Percentiles rank a stretch among this genome's conserved stretches.
phyloP scores from a whole-genome alignment of 202 grass and related monocot species.

The Schoenoplectus tabernaemontani region DNA sequence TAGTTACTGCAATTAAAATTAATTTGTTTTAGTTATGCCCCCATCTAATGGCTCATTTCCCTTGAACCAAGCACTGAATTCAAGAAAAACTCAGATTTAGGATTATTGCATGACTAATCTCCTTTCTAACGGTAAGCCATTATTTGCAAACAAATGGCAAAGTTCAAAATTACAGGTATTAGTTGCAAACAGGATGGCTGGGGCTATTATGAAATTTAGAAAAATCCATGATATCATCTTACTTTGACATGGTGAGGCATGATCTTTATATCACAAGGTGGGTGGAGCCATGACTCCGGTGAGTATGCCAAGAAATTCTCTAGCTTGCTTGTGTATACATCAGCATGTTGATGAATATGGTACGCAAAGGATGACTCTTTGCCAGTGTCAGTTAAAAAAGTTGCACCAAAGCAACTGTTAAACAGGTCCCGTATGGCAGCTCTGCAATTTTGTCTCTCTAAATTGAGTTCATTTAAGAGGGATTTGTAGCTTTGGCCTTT shows the following conservation, averaged over 20 bases:
- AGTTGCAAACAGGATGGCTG: neutral
- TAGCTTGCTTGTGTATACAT: conserved; percentile 87
- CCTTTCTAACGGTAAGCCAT: neutral
- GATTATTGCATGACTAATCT: too few species aligned
- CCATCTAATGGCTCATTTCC: neutral
- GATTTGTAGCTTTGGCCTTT: conserved; percentile 66
- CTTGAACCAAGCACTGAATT: neutral
- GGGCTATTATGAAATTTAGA: neutral
- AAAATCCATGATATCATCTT: conserved; percentile 3
- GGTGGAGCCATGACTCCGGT: conserved; percentile 86
- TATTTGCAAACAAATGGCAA: neutral
- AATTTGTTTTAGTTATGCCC: neutral
- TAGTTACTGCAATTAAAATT: neutral
- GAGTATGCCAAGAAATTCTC: conserved; percentile 71
- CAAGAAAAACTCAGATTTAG: too few species aligned
- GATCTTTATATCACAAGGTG: conserved; percentile 95
- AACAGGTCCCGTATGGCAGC: conserved; percentile 66
- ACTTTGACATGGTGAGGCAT: conserved; percentile 99
- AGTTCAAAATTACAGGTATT: neutral
- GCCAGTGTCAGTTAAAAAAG: conserved; percentile 90
- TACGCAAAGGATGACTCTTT: conserved; percentile 93
- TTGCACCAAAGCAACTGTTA: conserved; percentile 78
- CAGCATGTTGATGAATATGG: conserved; percentile 97
- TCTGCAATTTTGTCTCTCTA: conserved; percentile 64
- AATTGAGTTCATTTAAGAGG: conserved; percentile 77